A percentile compares a stretch with the other conserved stretches of the same genome.
phyloP scores from a whole-genome alignment of 805 yeast genomes.

The Danielia oregonensis region DNA sequence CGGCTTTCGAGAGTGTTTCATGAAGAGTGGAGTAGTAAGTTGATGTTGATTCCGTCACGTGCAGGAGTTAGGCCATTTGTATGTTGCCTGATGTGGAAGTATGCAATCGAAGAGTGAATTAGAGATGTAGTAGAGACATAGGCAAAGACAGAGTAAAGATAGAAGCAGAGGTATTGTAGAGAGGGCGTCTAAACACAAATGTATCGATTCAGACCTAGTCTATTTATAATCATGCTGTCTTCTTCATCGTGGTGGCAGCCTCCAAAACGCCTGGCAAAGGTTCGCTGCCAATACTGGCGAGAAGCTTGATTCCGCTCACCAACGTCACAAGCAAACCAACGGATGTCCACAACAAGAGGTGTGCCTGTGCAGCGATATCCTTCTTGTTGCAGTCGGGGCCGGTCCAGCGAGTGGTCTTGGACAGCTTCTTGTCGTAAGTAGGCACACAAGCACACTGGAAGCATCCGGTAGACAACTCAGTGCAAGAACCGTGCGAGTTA shows the following conservation, averaged over 20 bases:
- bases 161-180: too few relatives aligned
- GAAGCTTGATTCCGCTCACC: slow-evolving; percentile 50
- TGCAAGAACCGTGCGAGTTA: slow-evolving; percentile 52
- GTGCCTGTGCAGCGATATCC: slow-evolving; percentile 63
- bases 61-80: too few relatives aligned
- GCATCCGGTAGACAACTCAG: slow-evolving; percentile 33
- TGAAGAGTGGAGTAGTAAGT: background rate
- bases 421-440: slow-evolving; percentile 36
- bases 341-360: slow-evolving; percentile 66
- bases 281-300: slow-evolving; percentile 53
- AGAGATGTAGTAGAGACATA: too few relatives aligned
- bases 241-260: slow-evolving; percentile 42
- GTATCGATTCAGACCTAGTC: too few relatives aligned
- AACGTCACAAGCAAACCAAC: slow-evolving; percentile 44
- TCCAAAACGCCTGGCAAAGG: slow-evolving; percentile 67
- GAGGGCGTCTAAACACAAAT: too few relatives aligned
- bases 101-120: too few relatives aligned
- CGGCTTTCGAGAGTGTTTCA: slow-evolving; percentile 9
- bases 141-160: too few relatives aligned
- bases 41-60: too few relatives aligned
- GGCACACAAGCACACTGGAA: slow-evolving; percentile 52
- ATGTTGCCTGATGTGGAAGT: too few relatives aligned
- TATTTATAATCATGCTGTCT: background rate
- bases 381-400: slow-evolving; percentile 62
- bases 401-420: slow-evolving; percentile 50